Evolutionary conservation across 805 yeast genomes (phyloP).

Genomic region (Spathaspora girioi): DNA sequence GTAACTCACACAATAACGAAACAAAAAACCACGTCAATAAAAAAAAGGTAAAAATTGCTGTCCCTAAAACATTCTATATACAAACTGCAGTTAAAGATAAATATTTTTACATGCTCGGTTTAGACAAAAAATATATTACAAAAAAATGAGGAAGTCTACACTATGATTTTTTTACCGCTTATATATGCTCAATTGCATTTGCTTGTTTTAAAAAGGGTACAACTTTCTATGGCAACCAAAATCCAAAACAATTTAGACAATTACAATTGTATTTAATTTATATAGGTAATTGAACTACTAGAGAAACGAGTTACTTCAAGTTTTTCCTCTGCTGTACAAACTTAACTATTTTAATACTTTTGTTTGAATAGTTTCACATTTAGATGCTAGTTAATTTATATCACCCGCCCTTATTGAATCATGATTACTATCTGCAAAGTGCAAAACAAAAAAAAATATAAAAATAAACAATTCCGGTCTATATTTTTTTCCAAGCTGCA

Average conservation of each 20-base stretch:
- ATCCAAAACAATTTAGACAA: too few relatives aligned
- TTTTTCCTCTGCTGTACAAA: too few relatives aligned
- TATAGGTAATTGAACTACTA: too few relatives aligned
- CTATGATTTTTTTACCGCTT: background rate
- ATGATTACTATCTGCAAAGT: too few relatives aligned
- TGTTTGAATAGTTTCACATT: background rate
- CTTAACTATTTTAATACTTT: too few relatives aligned
- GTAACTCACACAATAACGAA: background rate
- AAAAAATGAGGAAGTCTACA: background rate
- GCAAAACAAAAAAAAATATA: too few relatives aligned
- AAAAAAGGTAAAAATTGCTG: background rate
- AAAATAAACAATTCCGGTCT: background rate
- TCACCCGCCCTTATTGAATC: background rate
- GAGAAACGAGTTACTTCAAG: too few relatives aligned
- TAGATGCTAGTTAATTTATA: background rate
- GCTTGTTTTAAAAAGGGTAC: background rate
- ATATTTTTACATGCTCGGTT: background rate
- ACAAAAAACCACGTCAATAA: background rate
- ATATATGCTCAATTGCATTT: background rate
- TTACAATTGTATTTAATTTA: too few relatives aligned
- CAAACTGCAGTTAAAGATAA: background rate
- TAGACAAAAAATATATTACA: background rate
- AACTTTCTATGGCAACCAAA: background rate
- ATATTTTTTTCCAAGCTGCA: background rate
- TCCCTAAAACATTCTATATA: background rate